These are phyloP conservation scores for Margaritispora aquatica DNA, from an alignment of 495 filamentous ascomycete species.

Conservation along the genomic window DNA sequence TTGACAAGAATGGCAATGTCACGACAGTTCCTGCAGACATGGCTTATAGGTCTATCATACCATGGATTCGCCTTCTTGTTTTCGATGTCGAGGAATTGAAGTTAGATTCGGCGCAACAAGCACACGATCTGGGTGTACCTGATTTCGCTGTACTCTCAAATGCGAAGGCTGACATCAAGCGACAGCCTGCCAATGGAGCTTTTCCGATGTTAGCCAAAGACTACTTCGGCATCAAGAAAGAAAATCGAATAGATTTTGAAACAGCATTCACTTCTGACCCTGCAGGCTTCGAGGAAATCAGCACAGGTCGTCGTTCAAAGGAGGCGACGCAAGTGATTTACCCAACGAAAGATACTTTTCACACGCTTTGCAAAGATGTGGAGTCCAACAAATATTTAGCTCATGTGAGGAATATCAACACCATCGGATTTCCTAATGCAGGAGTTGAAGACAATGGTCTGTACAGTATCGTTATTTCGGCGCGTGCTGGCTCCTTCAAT, in stretches of 20 bases:
- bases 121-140: neutral
- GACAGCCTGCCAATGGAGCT: neutral
- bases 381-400: neutral
- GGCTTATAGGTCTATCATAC: neutral
- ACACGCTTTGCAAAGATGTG: neutral
- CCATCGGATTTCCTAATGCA: conserved; percentile 3
- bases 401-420: conserved; percentile 6
- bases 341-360: neutral
- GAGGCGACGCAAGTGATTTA: neutral
- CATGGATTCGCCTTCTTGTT: conserved; percentile 31
- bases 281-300: neutral
- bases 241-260: neutral
- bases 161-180: neutral
- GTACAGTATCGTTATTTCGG: neutral
- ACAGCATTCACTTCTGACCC: neutral
- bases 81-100: conserved; percentile 29
- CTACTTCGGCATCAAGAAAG: neutral
- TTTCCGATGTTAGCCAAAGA: conserved; percentile 13
- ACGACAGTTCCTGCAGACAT: neutral
- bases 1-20: too few species aligned
- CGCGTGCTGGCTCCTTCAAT: neutral
- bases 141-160: too few species aligned
- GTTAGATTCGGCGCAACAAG: neutral
- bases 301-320: too few species aligned
- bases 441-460: conserved; percentile 1